Base-by-base conservation (phyloP, 805 yeast genomes). In the Naumovozyma baii region DNA sequence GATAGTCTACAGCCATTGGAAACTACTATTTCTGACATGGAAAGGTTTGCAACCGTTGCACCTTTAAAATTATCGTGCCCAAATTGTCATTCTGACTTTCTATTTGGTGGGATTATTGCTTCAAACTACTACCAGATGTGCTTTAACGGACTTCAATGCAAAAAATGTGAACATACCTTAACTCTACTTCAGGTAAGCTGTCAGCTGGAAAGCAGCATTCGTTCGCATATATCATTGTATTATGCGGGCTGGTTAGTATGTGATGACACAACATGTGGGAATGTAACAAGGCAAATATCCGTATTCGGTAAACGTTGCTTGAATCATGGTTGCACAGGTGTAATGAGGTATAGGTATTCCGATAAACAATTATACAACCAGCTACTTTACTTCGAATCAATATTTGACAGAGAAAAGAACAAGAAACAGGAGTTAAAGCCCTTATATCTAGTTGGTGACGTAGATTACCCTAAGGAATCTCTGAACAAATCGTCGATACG, bases 291-390 rank as follows among this genome's bases (percentile, higher is more conserved):
- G 45, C 95, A 88, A 55, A 72, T 92, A 18, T 77, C 88, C 16
- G 96, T 88, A 3, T 86, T 84, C 54, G 97, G 97, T 39, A 76
- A 80, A 49, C 72, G 90, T 48, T 87, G 97, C 59, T 69, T 86
- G 43, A 32, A 60, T 60, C 42, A 72, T 70, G 52, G 67, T 31
- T 73, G 78, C 43, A 81, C 83, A 51, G 96, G 97, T 30, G 75
- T 81, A 9, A 81, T 87, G 86, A 68, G 75, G 43, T 83, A 78
- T 60, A 72, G 70, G 42, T 92, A 83, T 57, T 68, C 78, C 18
- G 95, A 85, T 58, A 81, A 80, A 55, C 80, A 77, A 38, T 68
- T 92, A 31, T 90, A 88, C 67, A 84, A 84, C 52, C 97, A 92
- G 62, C 66, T 92, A 48, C 68, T 83, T 33, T 90, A 85, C 54